Percentiles rank a stretch among this genome's conserved stretches.
These are phyloP conservation scores for Exophiala dermatitidis DNA, from an alignment of 2,329 filamentous ascomycete species.

Conservation along the genomic window DNA sequence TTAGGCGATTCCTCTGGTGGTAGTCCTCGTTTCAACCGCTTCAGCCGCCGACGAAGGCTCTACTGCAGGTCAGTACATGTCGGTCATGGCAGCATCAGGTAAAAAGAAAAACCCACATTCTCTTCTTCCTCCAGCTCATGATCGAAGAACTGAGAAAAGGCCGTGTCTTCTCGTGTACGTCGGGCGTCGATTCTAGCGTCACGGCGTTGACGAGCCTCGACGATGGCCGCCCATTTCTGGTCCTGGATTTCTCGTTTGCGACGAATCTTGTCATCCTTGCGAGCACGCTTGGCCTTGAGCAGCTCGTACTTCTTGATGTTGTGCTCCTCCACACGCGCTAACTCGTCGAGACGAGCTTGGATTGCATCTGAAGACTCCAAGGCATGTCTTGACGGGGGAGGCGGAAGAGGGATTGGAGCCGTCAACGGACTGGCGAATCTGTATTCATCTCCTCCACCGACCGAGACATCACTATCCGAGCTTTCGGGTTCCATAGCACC, in stretches of 20 bases:
- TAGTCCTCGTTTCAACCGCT: slow-evolving; percentile 25
- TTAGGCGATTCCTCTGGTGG: slow-evolving; percentile 23
- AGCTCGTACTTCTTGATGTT: slow-evolving; percentile 24
- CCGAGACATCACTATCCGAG: slow-evolving; percentile 25
- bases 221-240: slow-evolving; percentile 22
- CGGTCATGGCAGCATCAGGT: not conserved
- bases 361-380: slow-evolving; percentile 23
- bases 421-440: slow-evolving; percentile 16
- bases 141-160: slow-evolving; percentile 24
- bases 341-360: slow-evolving; percentile 21
- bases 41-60: slow-evolving; percentile 25
- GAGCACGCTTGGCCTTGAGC: slow-evolving; percentile 23
- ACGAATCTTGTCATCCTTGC: slow-evolving; percentile 26
- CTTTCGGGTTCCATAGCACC: slow-evolving; percentile 25
- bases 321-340: slow-evolving; percentile 22
- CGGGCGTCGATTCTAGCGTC: slow-evolving; percentile 22
- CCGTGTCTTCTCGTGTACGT: slow-evolving; percentile 23
- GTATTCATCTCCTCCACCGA: slow-evolving; percentile 16
- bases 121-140: slow-evolving; percentile 26
- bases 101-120: slow-evolving; percentile 11
- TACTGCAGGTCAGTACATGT: slow-evolving; percentile 7
- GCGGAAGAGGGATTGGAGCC: slow-evolving; percentile 20
- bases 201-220: slow-evolving; percentile 24
- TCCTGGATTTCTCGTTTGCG: slow-evolving; percentile 24
- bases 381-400: slow-evolving; percentile 23